A percentile compares a stretch with the other conserved stretches of the same genome.
phyloP scores from a whole-genome alignment of 164 flowering plant species.

The Hamamelis virginiana region DNA sequence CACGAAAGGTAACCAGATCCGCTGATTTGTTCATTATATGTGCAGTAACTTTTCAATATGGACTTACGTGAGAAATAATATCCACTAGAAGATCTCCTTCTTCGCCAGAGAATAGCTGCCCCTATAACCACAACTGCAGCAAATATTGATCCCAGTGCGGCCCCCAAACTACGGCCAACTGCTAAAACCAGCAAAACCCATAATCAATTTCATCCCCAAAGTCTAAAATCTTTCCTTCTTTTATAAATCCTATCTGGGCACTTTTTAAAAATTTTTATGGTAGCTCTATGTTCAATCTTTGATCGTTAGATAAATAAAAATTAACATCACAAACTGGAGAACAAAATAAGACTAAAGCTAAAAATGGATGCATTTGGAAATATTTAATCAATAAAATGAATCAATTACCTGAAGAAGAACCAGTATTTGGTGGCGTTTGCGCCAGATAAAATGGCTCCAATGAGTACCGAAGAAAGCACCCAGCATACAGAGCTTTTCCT shows the following conservation, averaged over 20 bases:
- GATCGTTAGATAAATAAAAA: background rate
- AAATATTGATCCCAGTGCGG: background rate
- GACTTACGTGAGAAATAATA: background rate
- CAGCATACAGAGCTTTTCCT: constrained; percentile 55
- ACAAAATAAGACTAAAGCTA: too few species aligned
- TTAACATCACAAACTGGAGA: too few species aligned
- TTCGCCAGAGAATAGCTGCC: background rate
- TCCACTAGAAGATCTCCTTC: background rate
- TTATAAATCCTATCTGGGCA: background rate
- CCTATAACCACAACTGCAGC: background rate
- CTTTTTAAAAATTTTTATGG: background rate
- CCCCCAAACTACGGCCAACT: background rate
- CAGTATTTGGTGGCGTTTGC: background rate
- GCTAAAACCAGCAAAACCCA: background rate
- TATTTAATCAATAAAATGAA: too few species aligned
- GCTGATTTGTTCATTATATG: too few species aligned
- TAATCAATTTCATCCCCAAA: background rate
- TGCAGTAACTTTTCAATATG: too few species aligned
- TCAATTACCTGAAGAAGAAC: constrained; percentile 1
- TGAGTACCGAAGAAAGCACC: constrained; percentile 66
- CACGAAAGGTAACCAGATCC: background rate
- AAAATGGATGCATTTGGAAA: too few species aligned
- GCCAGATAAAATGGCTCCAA: constrained; percentile 22
- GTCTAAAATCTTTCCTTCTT: background rate
- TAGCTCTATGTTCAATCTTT: background rate